These are phyloP conservation scores for Geotrichum fermentans DNA, from an alignment of 1,139 yeast species.

Conservation along the genomic window DNA sequence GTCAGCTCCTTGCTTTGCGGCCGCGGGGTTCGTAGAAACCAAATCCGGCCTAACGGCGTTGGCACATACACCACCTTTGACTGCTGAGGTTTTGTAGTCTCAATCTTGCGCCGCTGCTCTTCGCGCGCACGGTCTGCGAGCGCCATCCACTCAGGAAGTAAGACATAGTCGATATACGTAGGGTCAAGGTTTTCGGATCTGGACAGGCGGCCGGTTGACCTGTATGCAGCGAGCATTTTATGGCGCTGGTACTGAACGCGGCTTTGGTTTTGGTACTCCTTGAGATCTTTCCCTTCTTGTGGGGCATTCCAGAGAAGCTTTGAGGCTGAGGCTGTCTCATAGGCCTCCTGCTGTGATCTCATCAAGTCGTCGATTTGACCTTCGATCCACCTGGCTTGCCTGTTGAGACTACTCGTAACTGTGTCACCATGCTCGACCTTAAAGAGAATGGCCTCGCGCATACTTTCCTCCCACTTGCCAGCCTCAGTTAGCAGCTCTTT, in stretches of 20 bases:
- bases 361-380: conserved; percentile 5
- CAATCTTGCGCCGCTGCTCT: not conserved
- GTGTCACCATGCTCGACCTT: not conserved
- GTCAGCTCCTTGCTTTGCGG: conserved; percentile 2
- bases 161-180: conserved; percentile 12
- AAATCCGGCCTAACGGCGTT: conserved; percentile 17
- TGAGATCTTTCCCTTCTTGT: conserved; percentile 5
- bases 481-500: conserved; percentile 4
- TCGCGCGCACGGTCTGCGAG: conserved; percentile 1
- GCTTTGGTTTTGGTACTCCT: conserved; percentile 1
- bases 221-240: conserved; percentile 10
- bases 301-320: conserved; percentile 6
- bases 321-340: conserved; percentile 2
- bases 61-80: conserved; percentile 15
- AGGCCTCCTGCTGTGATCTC: not conserved
- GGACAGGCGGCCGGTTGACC: not conserved
- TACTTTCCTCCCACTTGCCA: conserved; percentile 8
- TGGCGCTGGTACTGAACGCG: conserved; percentile 5
- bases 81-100: conserved; percentile 3
- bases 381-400: conserved; percentile 11
- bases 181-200: conserved; percentile 10
- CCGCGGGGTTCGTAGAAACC: conserved; percentile 14
- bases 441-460: conserved; percentile 8
- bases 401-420: not conserved
- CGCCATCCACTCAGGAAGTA: conserved; percentile 17